phyloP scores from a whole-genome alignment of 257 asterid genomes.

The Solanum sejunctum region DNA sequence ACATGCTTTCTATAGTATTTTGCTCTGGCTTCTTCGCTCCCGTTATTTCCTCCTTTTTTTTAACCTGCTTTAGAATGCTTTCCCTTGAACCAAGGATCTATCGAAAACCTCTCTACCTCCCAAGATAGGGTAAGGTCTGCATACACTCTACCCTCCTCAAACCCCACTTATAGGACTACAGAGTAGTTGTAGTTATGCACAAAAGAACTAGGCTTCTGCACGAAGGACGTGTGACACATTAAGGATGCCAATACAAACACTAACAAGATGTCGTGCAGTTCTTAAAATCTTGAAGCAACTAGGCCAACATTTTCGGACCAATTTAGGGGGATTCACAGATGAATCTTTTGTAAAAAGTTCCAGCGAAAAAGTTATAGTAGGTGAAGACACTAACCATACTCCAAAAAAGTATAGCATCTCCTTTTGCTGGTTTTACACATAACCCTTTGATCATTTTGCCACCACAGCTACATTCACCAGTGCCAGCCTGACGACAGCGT shows the following conservation, averaged over 20 bases:
- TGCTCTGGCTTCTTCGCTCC: not conserved
- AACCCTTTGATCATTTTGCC: constrained; percentile 59
- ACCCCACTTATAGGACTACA: not conserved
- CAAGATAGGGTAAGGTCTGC: not conserved
- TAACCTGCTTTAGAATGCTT: not conserved
- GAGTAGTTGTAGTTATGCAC: not conserved
- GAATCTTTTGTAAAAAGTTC: not conserved
- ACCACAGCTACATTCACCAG: constrained; percentile 74
- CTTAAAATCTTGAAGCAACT: not conserved
- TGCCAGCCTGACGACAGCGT: constrained; percentile 41
- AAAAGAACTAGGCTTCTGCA: not conserved
- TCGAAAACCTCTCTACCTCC: not conserved
- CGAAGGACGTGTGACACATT: not conserved
- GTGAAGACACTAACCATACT: constrained; percentile 61
- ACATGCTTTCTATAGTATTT: not conserved
- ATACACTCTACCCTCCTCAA: not conserved
- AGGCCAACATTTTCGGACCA: not conserved
- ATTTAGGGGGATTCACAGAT: not conserved
- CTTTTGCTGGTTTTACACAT: constrained; percentile 67
- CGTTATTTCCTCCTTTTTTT: not conserved
- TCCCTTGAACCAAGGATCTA: not conserved
- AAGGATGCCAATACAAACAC: not conserved
- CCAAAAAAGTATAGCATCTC: constrained; percentile 92
- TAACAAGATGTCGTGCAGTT: not conserved
- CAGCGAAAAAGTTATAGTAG: not conserved